These are phyloP conservation scores for Arthrobotrys sphaeroides DNA, from an alignment of 2,329 filamentous ascomycete species.

Conservation along the genomic window DNA sequence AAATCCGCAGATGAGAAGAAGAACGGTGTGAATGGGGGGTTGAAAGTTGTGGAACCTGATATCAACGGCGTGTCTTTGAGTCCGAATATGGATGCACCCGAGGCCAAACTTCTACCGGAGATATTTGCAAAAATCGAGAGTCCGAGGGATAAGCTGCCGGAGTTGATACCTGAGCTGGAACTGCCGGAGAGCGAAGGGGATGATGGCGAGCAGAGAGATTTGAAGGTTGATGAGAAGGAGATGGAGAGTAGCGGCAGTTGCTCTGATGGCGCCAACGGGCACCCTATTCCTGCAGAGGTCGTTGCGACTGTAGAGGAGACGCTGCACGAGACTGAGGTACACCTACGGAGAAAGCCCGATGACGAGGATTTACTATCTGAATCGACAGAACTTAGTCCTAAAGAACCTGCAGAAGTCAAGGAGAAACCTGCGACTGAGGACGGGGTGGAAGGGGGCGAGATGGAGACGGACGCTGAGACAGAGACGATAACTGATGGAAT, in stretches of 20 bases:
- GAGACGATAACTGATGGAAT: slow-evolving; percentile 35
- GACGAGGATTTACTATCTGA: not conserved
- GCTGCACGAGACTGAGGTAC: slow-evolving; percentile 10
- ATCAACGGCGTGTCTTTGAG: slow-evolving; percentile 38
- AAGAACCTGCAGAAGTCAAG: slow-evolving; percentile 18
- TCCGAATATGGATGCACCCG: slow-evolving; percentile 48
- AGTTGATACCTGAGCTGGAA: slow-evolving; percentile 50
- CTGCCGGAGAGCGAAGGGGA: slow-evolving; percentile 49
- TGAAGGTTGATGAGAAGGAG: slow-evolving; percentile 45
- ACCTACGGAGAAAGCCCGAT: not conserved
- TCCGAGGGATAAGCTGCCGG: slow-evolving; percentile 44
- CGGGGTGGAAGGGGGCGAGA: slow-evolving; percentile 22
- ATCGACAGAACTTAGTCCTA: not conserved
- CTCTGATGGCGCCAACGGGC: slow-evolving; percentile 27
- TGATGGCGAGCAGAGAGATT: slow-evolving; percentile 41
- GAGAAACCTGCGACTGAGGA: slow-evolving; percentile 24
- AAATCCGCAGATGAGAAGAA: not conserved
- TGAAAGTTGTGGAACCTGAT: slow-evolving; percentile 30
- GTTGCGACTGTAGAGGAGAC: slow-evolving; percentile 31
- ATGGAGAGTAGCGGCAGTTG: not conserved
- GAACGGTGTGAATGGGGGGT: slow-evolving; percentile 18
- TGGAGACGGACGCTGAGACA: slow-evolving; percentile 30
- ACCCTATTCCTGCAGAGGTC: slow-evolving; percentile 29
- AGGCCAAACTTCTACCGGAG: slow-evolving; percentile 37
- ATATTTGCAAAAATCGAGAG: slow-evolving; percentile 52